Evolutionary conservation across 805 yeast genomes (phyloP).

Genomic region (Nakazawaea ernobii): DNA sequence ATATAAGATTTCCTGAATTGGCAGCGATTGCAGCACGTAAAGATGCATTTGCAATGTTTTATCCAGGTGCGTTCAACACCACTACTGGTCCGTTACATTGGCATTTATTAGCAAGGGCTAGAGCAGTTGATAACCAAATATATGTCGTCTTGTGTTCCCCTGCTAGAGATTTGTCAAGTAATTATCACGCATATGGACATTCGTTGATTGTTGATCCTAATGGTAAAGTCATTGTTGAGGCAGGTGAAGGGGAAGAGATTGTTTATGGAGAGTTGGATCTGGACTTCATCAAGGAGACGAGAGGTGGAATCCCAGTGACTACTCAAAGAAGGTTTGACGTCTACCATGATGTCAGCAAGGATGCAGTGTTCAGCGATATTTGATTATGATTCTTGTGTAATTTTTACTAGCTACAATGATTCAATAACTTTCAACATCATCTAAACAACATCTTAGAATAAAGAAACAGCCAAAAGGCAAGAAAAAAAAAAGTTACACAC

Average conservation of each 20-base stretch:
- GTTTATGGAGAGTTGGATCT: constrained; percentile 72
- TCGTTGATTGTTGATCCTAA: constrained; percentile 58
- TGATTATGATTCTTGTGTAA: background rate
- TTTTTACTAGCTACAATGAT: too few species aligned
- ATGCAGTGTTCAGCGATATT: constrained; percentile 6
- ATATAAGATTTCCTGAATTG: constrained; percentile 74
- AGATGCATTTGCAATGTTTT: constrained; percentile 69
- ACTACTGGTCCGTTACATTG: constrained; percentile 82
- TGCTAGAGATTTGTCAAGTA: constrained; percentile 62
- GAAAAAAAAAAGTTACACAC: background rate
- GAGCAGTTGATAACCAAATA: constrained; percentile 72
- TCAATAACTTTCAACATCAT: too few species aligned
- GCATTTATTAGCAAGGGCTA: constrained; percentile 66
- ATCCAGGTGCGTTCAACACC: constrained; percentile 82
- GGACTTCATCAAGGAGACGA: constrained; percentile 45
- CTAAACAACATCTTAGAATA: too few species aligned
- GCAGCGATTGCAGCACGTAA: constrained; percentile 65
- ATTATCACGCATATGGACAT: constrained; percentile 65
- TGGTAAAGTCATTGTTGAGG: constrained; percentile 60
- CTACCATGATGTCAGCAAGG: constrained; percentile 39
- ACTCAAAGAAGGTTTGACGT: constrained; percentile 69
- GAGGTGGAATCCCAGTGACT: constrained; percentile 65
- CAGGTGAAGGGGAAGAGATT: constrained; percentile 74
- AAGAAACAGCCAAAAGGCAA: background rate
- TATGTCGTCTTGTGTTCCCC: constrained; percentile 83